Base-by-base conservation (phyloP, 2,329 filamentous ascomycete genomes). In the Pseudocercospora macadamiae region DNA sequence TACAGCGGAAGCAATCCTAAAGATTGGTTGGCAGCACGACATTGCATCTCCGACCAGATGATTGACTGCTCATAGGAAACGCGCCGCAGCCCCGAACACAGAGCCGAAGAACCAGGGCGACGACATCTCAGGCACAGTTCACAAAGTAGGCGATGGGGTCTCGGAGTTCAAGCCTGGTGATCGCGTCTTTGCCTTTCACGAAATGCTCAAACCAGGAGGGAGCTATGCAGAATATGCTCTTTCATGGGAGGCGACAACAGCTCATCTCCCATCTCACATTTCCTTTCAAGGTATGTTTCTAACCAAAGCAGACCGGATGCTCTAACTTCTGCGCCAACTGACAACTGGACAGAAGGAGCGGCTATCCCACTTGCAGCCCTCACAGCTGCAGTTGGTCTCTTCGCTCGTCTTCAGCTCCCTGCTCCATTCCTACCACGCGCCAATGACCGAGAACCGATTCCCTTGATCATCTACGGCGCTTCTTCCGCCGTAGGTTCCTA, bases 201-300 rank as follows among this genome's bases (percentile, higher is more conserved):
- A 74, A 61, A 86, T 87, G 78, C 64, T 72, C 42, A 73, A 74
- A 0, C 75, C 79, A 0, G 68, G 77, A 32, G 86, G 86, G 2
- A 79, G 76, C 6, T 89, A 81, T 60, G 86, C 85, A 3, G 85
- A 88, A 66, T 88, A 87, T 63, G 82, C 84, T 2, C 72, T 87
- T 9, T 80, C 81, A 0, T 81, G 77, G 72, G 77, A 79, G 30
- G 76, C 82, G 64, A 83, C 83, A 0, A 86, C 84, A 0, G 86
- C 86, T 66, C 81, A 80, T 63, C 73, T 86, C 16, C 81, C 83
- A 0, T 61, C 74, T 28, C 70, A 75, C 16, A 76, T 77, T 2
- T 77, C 75, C 18, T 85, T 83, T 53, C 82, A 86, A 70, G 80
- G 80, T 79, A 67, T 6, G 65, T 16, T 26, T 30, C 30, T n/a